Percentiles rank a stretch among this genome's conserved stretches.
phyloP scores from a whole-genome alignment of 306 rosid species.

The Dalbergia cochinchinensis region DNA sequence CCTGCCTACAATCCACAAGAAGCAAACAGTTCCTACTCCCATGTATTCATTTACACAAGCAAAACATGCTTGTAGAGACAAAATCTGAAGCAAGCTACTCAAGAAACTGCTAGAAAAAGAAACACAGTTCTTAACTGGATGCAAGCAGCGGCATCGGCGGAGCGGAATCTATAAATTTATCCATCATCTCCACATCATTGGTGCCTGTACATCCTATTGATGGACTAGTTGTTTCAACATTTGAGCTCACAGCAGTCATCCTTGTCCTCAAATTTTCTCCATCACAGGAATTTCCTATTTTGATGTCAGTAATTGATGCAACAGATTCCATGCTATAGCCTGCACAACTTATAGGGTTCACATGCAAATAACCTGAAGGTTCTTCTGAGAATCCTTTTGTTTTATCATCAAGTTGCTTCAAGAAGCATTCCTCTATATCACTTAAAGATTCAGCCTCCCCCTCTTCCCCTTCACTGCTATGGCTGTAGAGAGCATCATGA shows the following conservation, averaged over 20 bases:
- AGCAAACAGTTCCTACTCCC: slow-evolving; percentile 56
- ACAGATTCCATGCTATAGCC: slow-evolving; percentile 52
- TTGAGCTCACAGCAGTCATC: slow-evolving; percentile 44
- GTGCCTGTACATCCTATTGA: slow-evolving; percentile 53
- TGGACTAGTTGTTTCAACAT: slow-evolving; percentile 46
- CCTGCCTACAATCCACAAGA: slow-evolving; percentile 50
- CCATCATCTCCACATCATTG: slow-evolving; percentile 56
- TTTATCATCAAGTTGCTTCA: slow-evolving; percentile 61
- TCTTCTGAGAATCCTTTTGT: slow-evolving; percentile 53
- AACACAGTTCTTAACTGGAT: slow-evolving; percentile 50
- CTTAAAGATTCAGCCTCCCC: slow-evolving; percentile 57
- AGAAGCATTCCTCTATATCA: slow-evolving; percentile 74
- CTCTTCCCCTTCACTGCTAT: slow-evolving; percentile 63
- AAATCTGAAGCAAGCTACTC: slow-evolving; percentile 49
- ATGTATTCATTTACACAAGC: slow-evolving; percentile 61
- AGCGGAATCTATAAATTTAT: slow-evolving; percentile 52
- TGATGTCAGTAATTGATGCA: slow-evolving; percentile 55
- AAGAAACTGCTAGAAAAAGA: slow-evolving; percentile 1
- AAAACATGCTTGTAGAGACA: slow-evolving; percentile 55
- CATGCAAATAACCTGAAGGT: slow-evolving; percentile 40
- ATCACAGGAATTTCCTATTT: slow-evolving; percentile 53
- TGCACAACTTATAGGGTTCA: slow-evolving; percentile 57
- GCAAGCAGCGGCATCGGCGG: slow-evolving; percentile 44
- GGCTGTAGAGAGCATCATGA: slow-evolving; percentile 52
- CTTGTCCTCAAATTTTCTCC: slow-evolving; percentile 50